Evolutionary conservation across 2,329 filamentous ascomycete species (phyloP), one percentile per base, ranked within the genome.

Genomic region (Colletotrichum sojae): DNA sequence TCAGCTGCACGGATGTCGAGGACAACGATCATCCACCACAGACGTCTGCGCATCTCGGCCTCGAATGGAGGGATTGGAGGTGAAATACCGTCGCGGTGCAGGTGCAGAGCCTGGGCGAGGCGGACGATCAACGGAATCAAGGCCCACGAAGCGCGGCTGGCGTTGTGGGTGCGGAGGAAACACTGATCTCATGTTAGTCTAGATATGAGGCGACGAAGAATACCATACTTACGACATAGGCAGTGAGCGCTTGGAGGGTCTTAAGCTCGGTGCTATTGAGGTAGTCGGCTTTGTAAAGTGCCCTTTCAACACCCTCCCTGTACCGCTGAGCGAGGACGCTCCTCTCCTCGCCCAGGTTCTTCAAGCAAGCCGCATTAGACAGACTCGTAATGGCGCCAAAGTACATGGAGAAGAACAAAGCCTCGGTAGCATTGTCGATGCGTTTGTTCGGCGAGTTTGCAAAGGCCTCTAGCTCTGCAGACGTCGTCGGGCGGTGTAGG

Each of bases 21-120:
- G n/a, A 89, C 83, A 36, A 89, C 76, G n/a, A 91, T 83, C 71
- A 90, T 87, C 80, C 87, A 88, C 86, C 89, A 91, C 0, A 91
- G 75, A 3, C 90, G 83, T 9, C 89, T 84, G 20, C 89, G 84
- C 78, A 90, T 85, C 76, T 91, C 87, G 3, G 83, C 83, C 65
- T 90, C 85, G 70, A 88, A 91, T 0, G 86, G 83, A 0, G 78
- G 72, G 52, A 81, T 78, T 1, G 75, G 73, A 6, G 75, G 74
- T 5, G 78, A 78, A 45, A 78, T 76, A 4, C 81, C 79, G 70
- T 86, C 84, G 5, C 80, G 80, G 61, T 85, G 82, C 5, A 86
- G 75, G 43, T 77, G 75, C 18, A 81, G 74, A 1, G 79, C 81
- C 52, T 85, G 84, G 0, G 79, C 82, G 4, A 86, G 79, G 6